Evolutionary conservation across 306 rosid species (phyloP).

Genomic region (Malus sieversii): DNA sequence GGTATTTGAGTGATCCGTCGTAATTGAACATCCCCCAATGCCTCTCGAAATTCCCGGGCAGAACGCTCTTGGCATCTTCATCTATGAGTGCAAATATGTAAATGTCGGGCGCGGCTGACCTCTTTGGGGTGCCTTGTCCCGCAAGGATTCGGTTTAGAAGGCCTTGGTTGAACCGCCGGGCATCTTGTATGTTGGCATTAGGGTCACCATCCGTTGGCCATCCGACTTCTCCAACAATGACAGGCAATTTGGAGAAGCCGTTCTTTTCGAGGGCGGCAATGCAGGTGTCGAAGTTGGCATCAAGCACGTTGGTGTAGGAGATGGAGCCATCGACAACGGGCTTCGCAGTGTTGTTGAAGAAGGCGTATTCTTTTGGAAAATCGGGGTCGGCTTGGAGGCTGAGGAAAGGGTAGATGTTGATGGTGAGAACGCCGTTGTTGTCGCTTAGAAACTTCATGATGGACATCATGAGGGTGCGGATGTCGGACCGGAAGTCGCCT

Average conservation of each 20-base stretch:
- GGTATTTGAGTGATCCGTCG: constrained; percentile 68
- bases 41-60: constrained; percentile 83
- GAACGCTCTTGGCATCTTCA: constrained; percentile 74
- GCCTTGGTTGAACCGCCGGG: constrained; percentile 83
- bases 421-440: constrained; percentile 53
- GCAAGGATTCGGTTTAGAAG: constrained; percentile 37
- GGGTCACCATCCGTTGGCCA: constrained; percentile 91
- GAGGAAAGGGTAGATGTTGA: constrained; percentile 93
- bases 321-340: constrained; percentile 82
- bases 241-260: constrained; percentile 63
- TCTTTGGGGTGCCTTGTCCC: constrained; percentile 63
- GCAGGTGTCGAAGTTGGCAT: constrained; percentile 89
- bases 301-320: constrained; percentile 74
- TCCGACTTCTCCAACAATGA: constrained; percentile 83
- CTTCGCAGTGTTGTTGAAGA: constrained; percentile 58
- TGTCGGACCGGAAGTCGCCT: constrained; percentile 71
- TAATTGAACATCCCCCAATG: constrained; percentile 85
- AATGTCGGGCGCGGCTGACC: constrained; percentile 54
- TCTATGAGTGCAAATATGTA: constrained; percentile 68
- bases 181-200: constrained; percentile 46
- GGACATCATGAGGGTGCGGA: constrained; percentile 47
- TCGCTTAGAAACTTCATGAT: constrained; percentile 65
- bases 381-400: constrained; percentile 87
- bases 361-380: constrained; percentile 88
- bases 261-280: constrained; percentile 75